Base-by-base conservation (phyloP, 192 early-diverging fungal genomes). In the Phlyctochytrium arcticum region DNA sequence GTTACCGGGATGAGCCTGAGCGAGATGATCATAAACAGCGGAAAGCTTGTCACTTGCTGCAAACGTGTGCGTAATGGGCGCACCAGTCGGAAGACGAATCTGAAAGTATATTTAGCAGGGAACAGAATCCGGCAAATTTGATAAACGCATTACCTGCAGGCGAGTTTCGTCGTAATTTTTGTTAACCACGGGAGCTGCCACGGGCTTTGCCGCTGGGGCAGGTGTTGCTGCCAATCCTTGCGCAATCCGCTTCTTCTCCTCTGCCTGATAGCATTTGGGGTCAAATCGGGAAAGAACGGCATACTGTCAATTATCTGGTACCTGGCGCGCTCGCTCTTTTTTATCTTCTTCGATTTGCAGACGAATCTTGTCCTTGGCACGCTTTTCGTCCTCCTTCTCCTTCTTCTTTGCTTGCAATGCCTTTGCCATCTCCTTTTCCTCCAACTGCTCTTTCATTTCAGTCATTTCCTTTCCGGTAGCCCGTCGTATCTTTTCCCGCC, bases 281-380 rank as follows among this genome's bases (percentile, higher is more conserved):
- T 12, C 39, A 44, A 44, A 12, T 44, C 39, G 39, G 15, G n/a
- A n/a, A n/a, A n/a, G n/a, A n/a, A n/a, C n/a, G n/a, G n/a, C n/a
- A n/a, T n/a, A 44, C 39, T 0, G 21, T 2, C 57, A 65, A 50
- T 27, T 49, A 48, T 29, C 46, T 32, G 57, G 49, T 75, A 88
- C 85, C 77, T 87, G 83, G 3, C 84, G 79, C 0, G 77, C 75
- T 9, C 92, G 57, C 35, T 92, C 91, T 44, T 64, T 70, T 65
- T 87, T 91, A 67, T 94, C 92, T 17, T 72, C 76, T 64, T 93
- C 92, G 65, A 94, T 89, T 65, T 89, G 85, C 9, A 81, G 84
- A 56, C 84, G 87, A 57, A 94, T 87, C 57, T 82, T 83, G n/a
- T 75, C 84, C 51, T 86, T 88, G 3, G 90, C 90, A n/a, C 72